phyloP scores from a whole-genome alignment of 2,329 filamentous ascomycete species.

The Anthostomella pinea region DNA sequence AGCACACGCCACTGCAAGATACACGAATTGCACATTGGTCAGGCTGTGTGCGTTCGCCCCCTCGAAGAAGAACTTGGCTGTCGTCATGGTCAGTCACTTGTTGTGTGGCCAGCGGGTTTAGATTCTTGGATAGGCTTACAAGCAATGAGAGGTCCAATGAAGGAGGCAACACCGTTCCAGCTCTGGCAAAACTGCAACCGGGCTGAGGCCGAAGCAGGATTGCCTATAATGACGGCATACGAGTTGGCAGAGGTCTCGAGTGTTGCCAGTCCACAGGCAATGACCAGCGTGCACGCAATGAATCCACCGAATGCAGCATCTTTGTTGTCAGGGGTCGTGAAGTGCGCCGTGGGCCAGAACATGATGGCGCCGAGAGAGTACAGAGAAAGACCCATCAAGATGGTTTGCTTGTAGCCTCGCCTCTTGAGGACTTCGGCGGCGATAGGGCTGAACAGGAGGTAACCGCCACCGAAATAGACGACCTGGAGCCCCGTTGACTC shows the following conservation, averaged over 20 bases:
- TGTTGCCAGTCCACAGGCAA: slow-evolving; percentile 30
- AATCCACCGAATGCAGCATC: slow-evolving; percentile 67
- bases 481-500: slow-evolving; percentile 43
- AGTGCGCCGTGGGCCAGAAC: slow-evolving; percentile 11
- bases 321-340: slow-evolving; percentile 42
- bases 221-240: slow-evolving; percentile 44
- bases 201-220: slow-evolving; percentile 51
- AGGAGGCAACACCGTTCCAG: slow-evolving; percentile 52
- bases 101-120: not conserved
- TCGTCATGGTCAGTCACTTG: not conserved
- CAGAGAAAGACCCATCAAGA: slow-evolving; percentile 47
- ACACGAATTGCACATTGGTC: slow-evolving; percentile 55
- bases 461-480: slow-evolving; percentile 38
- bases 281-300: slow-evolving; percentile 61
- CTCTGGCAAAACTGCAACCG: slow-evolving; percentile 53
- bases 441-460: slow-evolving; percentile 38
- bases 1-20: slow-evolving; percentile 53
- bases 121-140: slow-evolving; percentile 12
- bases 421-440: slow-evolving; percentile 41
- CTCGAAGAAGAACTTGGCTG: slow-evolving; percentile 51
- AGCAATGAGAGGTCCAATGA: slow-evolving; percentile 51
- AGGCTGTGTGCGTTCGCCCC: slow-evolving; percentile 42
- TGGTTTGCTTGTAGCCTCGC: slow-evolving; percentile 43
- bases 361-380: slow-evolving; percentile 44
- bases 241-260: slow-evolving; percentile 54